A percentile compares a stretch with the other conserved stretches of the same genome.
phyloP scores from a whole-genome alignment of 345 rosid genomes.

The Ceriops zippeliana region DNA sequence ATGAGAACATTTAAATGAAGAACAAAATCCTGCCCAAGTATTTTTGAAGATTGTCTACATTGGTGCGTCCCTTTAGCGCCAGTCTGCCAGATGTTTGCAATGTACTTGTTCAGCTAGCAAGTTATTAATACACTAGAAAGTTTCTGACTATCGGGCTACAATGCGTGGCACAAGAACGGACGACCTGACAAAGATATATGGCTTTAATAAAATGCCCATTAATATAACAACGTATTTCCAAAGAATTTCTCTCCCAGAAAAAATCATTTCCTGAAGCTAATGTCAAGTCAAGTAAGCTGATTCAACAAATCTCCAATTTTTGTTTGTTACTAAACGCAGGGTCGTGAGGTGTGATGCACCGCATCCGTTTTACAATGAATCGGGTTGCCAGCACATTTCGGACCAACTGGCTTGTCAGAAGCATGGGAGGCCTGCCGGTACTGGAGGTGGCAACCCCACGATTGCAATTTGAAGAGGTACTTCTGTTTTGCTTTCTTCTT shows the following conservation, averaged over 20 bases:
- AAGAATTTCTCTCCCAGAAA: no score
- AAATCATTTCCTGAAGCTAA: no score
- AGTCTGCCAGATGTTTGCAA: conserved; percentile 63
- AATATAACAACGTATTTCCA: no score
- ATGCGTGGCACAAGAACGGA: no score
- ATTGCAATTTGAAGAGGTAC: conserved; percentile 78
- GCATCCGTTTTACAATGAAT: conserved; percentile 71
- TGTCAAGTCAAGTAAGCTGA: no score
- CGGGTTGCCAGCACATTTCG: conserved; percentile 90
- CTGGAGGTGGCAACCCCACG: conserved; percentile 97
- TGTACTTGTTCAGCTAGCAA: conserved; percentile 25
- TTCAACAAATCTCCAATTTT: no score
- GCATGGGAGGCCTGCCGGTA: conserved; percentile 83
- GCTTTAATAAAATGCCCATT: no score
- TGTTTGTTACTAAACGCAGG: background rate
- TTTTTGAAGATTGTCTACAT: conserved; percentile 75
- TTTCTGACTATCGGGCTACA: no score
- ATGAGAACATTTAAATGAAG: conserved; percentile 57
- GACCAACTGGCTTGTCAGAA: conserved; percentile 94
- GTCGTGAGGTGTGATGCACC: conserved; percentile 54
- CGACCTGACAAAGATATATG: no score
- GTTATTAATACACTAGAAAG: no score
- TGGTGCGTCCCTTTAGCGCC: conserved; percentile 96
- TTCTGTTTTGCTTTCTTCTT: background rate
- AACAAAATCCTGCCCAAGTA: conserved; percentile 48